Evolutionary conservation across 2,329 filamentous ascomycete genomes (phyloP).

Genomic region (Trichoderma brevicompactum): DNA sequence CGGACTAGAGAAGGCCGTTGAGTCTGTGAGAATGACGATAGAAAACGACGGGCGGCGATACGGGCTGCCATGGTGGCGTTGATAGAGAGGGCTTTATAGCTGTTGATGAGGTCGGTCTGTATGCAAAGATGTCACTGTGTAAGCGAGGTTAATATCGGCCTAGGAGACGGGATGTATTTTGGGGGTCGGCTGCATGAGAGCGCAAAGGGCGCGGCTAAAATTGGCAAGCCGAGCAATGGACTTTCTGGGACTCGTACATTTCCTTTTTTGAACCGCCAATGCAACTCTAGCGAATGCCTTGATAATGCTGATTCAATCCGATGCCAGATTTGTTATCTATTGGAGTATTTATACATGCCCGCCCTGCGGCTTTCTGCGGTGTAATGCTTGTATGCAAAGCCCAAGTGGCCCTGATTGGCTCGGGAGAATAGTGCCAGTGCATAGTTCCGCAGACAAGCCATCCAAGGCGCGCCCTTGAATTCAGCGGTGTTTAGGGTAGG

Average conservation of each 20-base stretch:
- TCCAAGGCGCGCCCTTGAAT: slow-evolving; percentile 17
- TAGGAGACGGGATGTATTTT: not conserved
- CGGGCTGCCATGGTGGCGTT: slow-evolving; percentile 28
- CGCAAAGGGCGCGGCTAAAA: slow-evolving; percentile 8
- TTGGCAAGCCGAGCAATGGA: not conserved
- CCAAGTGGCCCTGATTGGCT: not conserved
- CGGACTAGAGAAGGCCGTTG: slow-evolving; percentile 26
- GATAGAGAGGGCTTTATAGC: not conserved
- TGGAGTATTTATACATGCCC: not conserved
- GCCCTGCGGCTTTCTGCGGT: too few relatives aligned
- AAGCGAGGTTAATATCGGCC: slow-evolving; percentile 4
- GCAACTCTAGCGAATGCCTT: too few relatives aligned
- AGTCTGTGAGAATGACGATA: slow-evolving; percentile 23
- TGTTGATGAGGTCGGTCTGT: not conserved
- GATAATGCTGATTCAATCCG: not conserved
- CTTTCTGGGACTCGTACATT: too few relatives aligned
- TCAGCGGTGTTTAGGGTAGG: not conserved
- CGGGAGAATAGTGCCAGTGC: not conserved
- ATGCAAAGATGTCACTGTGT: not conserved
- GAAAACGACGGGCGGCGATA: slow-evolving; percentile 28
- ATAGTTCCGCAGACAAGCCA: not conserved
- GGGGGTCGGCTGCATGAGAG: not conserved
- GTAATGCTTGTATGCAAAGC: not conserved
- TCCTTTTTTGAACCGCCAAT: too few relatives aligned
- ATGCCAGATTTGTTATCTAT: not conserved